phyloP scores from a whole-genome alignment of 345 rosid genomes.

The Syzygium aromaticum region DNA sequence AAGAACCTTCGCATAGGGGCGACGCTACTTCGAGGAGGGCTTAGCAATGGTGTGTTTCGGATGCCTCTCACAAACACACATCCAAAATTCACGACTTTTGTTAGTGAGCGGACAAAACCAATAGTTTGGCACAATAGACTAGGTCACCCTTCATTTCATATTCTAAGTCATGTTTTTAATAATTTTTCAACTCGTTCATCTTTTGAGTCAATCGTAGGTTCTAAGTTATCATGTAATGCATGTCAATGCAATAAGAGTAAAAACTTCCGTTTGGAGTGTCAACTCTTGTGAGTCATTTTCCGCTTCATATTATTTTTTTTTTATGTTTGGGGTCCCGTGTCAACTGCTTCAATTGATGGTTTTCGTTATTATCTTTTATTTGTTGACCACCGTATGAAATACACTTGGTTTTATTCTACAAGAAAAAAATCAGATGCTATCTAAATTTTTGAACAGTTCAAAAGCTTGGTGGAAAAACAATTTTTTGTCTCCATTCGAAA shows the following conservation, averaged over 20 bases:
- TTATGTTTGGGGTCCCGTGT: background rate
- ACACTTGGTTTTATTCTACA: no score
- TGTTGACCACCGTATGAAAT: no score
- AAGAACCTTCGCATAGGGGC: background rate
- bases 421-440: background rate
- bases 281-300: background rate
- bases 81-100: background rate
- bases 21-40: background rate
- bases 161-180: background rate
- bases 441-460: background rate
- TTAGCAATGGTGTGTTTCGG: background rate
- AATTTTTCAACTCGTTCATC: background rate
- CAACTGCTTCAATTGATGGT: no score
- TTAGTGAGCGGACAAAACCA: background rate
- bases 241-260: background rate
- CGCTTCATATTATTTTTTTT: background rate
- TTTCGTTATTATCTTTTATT: no score
- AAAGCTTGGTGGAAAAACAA: background rate
- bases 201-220: background rate
- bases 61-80: background rate
- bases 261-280: background rate
- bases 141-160: background rate
- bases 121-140: background rate
- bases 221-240: background rate
- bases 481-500: background rate